Evolutionary conservation across 2,329 filamentous ascomycete genomes (phyloP), one percentile per base, ranked within the genome.

Genomic region (Pseudogymnoascus verrucosus): DNA sequence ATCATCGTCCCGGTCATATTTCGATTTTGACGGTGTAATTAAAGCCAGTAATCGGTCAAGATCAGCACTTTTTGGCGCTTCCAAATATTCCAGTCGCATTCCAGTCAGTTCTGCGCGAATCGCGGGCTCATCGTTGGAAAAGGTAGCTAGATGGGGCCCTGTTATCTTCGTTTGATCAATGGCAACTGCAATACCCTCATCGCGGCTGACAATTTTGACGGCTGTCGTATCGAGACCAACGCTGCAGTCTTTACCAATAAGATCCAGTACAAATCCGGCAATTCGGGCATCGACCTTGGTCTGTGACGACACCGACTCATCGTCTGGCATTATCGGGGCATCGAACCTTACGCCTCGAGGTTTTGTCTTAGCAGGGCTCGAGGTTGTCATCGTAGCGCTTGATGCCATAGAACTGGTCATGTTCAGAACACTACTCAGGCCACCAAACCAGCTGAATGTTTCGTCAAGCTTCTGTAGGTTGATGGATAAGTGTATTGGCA

Each of bases 11-110:
- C 87, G 86, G 65, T 93, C 88, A 67, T 87, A 97, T 67, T 93
- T 91, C 74, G 95, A 87, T 67, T 92, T 95, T 0, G 93, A 96
- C 0, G 95, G 96, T 5, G 90, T 96, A 63, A 99, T 90, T 61
- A 99, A 81, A 62, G 90, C 88, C 0, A 99, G 78, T 1, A 99
- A 81, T 36, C 88, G 85, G 70, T 93, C 89, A 0, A 99, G 80
- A 73, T 99, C 95, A 16, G 82, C 79, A 68, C 96, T 88, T 66
- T 88, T 88, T 0, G 95, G 93, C 0, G 83, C 77, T 65, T 83
- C 82, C 1, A 91, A 76, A 69, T 90, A 96, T 64, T 93, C 88
- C 23, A 95, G 72, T 1, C 88, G 82, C 23, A 91, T 85, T 60
- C 87, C 87, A 31, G 77, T 79, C 2, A 96, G 71, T 1, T 88